These are phyloP conservation scores for Penicillium paxilli DNA, from an alignment of 495 filamentous ascomycete genomes.

Conservation along the genomic window DNA sequence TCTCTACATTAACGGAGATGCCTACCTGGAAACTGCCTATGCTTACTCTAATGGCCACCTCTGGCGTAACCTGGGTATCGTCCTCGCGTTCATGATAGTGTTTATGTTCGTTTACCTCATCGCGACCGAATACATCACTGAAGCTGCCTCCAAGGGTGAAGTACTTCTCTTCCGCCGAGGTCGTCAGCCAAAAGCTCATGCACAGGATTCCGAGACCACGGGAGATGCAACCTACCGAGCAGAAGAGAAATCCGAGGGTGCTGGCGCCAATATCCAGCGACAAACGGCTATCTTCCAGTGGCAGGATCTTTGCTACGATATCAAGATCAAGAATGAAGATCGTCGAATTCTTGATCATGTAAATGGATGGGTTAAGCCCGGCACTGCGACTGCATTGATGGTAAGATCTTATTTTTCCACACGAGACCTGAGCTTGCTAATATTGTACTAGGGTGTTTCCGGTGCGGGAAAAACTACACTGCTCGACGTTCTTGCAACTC, in stretches of 20 bases:
- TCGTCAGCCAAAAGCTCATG: neutral
- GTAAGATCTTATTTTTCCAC: neutral
- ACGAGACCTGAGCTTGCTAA: slow-evolving; percentile 17
- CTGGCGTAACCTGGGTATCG: slow-evolving; percentile 21
- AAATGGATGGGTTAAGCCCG: slow-evolving; percentile 89
- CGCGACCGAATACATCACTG: slow-evolving; percentile 3
- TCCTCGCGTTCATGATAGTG: slow-evolving; percentile 6
- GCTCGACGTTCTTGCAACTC: slow-evolving; percentile 59
- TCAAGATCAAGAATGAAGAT: slow-evolving; percentile 77
- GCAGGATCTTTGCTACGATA: slow-evolving; percentile 82
- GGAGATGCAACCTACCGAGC: slow-evolving; percentile 13
- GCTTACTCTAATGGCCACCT: slow-evolving; percentile 9
- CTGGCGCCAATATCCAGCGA: neutral
- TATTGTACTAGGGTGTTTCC: slow-evolving; percentile 71
- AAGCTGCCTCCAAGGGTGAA: slow-evolving; percentile 5
- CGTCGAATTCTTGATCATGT: slow-evolving; percentile 78
- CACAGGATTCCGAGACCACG: slow-evolving; percentile 24
- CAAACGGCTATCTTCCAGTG: slow-evolving; percentile 38
- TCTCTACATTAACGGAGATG: slow-evolving; percentile 9
- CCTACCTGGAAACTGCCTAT: slow-evolving; percentile 13
- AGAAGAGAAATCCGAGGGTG: slow-evolving; percentile 12
- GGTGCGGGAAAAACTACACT: slow-evolving; percentile 64
- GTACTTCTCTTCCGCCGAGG: slow-evolving; percentile 8
- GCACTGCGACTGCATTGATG: slow-evolving; percentile 38
- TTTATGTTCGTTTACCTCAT: slow-evolving; percentile 10